These are phyloP conservation scores for Teratosphaeria gauchensis DNA, from an alignment of 2,329 filamentous ascomycete species.

Conservation along the genomic window DNA sequence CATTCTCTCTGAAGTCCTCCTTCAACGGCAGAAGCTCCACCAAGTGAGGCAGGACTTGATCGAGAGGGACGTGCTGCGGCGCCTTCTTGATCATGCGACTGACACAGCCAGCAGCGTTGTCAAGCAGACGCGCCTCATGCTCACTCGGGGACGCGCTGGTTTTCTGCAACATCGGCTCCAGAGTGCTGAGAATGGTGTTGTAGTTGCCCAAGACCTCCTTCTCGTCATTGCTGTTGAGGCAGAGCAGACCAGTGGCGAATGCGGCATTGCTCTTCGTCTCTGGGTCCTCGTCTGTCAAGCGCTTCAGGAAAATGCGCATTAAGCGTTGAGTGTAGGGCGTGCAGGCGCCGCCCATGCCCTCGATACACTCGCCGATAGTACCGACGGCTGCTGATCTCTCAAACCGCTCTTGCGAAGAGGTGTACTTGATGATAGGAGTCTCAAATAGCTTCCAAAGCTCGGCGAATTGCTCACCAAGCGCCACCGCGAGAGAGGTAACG, in stretches of 20 bases:
- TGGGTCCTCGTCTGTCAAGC: constrained; percentile 77
- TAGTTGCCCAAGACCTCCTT: constrained; percentile 66
- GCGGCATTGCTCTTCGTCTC: constrained; percentile 94
- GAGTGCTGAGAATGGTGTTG: constrained; percentile 67
- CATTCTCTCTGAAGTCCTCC: constrained; percentile 95
- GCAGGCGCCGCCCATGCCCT: constrained; percentile 71
- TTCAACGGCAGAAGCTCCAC: constrained; percentile 73
- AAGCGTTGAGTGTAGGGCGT: constrained; percentile 71
- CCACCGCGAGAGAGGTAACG: constrained; percentile 70
- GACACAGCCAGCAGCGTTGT: constrained; percentile 88
- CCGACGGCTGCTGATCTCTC: constrained; percentile 87
- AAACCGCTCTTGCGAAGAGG: constrained; percentile 72
- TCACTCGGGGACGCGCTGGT: constrained; percentile 3
- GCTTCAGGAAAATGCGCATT: constrained; percentile 72
- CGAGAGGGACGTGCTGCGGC: constrained; percentile 69
- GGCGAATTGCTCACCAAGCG: constrained; percentile 69
- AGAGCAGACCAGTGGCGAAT: constrained; percentile 78
- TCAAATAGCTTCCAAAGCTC: constrained; percentile 95
- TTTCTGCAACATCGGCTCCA: constrained; percentile 68
- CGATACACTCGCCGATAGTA: constrained; percentile 81
- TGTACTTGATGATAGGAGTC: constrained; percentile 80
- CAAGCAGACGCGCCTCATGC: constrained; percentile 69
- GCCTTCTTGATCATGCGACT: constrained; percentile 86
- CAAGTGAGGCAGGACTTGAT: constrained; percentile 71
- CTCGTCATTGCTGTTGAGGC: constrained; percentile 67